A percentile compares a stretch with the other conserved stretches of the same genome.
phyloP scores from a whole-genome alignment of 1,284 basidiomycete species.

The Cronartium quercuum region DNA sequence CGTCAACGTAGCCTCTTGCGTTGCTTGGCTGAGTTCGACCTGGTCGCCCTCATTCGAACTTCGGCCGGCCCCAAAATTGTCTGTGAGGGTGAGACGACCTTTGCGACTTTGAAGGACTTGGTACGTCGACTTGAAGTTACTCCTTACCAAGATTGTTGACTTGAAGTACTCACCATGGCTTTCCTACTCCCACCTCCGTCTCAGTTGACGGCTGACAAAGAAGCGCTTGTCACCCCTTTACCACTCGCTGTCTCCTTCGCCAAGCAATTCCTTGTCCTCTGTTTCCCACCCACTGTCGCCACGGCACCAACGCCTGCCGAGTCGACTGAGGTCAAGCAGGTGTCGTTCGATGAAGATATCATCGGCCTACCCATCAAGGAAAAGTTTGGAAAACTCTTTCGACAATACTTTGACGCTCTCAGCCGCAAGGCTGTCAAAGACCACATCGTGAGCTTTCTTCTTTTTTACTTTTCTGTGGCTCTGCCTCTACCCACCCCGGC shows the following conservation, averaged over 20 bases:
- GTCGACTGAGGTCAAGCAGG: conserved; percentile 63
- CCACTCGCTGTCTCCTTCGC: conserved; percentile 44
- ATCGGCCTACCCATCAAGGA: conserved; percentile 76
- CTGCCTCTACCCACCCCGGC: background rate
- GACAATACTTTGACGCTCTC: conserved; percentile 85
- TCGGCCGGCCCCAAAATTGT: conserved; percentile 35
- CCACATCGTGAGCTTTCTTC: conserved; percentile 52
- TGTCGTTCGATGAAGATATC: conserved; percentile 59
- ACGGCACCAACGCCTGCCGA: conserved; percentile 64
- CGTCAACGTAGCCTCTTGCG: conserved; percentile 79
- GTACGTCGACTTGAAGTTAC: conserved; percentile 52
- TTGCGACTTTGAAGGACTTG: conserved; percentile 53
- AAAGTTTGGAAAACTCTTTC: conserved; percentile 84
- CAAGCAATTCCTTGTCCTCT: conserved; percentile 77
- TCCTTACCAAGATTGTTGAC: background rate
- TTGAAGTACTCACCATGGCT: background rate
- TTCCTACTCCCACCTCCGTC: background rate
- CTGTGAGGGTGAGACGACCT: conserved; percentile 43
- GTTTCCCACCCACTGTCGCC: conserved; percentile 74
- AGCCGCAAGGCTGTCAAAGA: conserved; percentile 84
- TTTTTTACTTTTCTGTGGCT: background rate
- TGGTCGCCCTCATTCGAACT: conserved; percentile 61
- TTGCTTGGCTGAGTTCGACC: conserved; percentile 78
- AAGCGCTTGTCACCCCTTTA: conserved; percentile 42
- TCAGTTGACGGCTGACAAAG: conserved; percentile 35